A percentile compares a stretch with the other conserved stretches of the same genome.
These are phyloP conservation scores for Tolypocladium pustulatum DNA, from an alignment of 2,329 filamentous ascomycete genomes.

Conservation along the genomic window DNA sequence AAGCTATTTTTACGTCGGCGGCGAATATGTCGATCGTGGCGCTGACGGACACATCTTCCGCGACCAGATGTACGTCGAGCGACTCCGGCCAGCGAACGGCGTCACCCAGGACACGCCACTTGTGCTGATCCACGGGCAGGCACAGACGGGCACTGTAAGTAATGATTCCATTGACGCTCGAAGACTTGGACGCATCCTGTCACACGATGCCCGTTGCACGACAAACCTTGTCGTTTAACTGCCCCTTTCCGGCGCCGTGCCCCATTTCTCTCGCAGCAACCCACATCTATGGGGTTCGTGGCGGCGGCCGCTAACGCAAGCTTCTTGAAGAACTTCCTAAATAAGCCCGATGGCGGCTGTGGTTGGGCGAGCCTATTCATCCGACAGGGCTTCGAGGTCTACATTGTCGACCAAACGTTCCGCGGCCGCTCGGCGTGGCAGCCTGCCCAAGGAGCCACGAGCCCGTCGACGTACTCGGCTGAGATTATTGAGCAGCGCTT, in stretches of 20 bases:
- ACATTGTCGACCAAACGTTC: constrained; percentile 34
- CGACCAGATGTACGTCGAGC: constrained; percentile 45
- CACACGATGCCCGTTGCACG: background rate
- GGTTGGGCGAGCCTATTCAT: constrained; percentile 40
- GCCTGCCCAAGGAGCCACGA: constrained; percentile 16
- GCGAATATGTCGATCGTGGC: constrained; percentile 19
- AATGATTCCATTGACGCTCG: background rate
- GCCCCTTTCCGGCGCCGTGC: background rate
- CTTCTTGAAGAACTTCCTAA: constrained; percentile 23
- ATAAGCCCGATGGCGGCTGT: constrained; percentile 20
- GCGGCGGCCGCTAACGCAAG: background rate
- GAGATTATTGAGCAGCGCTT: constrained; percentile 26
- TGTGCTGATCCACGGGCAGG: constrained; percentile 32
- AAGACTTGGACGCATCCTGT: background rate
- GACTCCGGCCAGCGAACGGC: constrained; percentile 23
- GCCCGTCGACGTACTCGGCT: constrained; percentile 16
- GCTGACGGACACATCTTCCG: constrained; percentile 18
- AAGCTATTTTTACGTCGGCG: constrained; percentile 25
- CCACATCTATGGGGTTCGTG: background rate
- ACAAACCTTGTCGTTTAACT: background rate
- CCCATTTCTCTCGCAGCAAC: background rate
- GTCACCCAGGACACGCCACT: constrained; percentile 19
- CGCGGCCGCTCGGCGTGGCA: constrained; percentile 33
- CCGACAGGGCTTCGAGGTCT: constrained; percentile 32
- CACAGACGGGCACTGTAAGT: constrained; percentile 28